phyloP scores from a whole-genome alignment of 1,284 basidiomycete species.

The Baeospora myosura region DNA sequence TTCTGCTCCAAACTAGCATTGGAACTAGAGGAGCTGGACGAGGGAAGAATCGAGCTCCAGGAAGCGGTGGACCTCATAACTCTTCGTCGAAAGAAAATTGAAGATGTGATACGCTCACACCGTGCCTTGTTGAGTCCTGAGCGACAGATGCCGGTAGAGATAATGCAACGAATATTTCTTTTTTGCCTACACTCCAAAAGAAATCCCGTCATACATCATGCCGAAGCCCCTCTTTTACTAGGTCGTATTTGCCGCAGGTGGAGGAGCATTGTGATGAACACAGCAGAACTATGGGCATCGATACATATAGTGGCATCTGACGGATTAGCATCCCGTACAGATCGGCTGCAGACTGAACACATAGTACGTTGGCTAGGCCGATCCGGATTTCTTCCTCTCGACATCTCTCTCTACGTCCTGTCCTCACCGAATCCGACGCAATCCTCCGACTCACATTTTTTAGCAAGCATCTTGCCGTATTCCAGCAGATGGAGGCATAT shows the following conservation, averaged over 20 bases:
- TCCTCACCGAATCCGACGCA: too few species aligned
- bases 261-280: constrained; percentile 1
- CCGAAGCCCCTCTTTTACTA: constrained; percentile 5
- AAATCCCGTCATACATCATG: background rate
- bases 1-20: background rate
- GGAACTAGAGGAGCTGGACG: background rate
- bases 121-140: background rate
- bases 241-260: constrained; percentile 3
- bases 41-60: background rate
- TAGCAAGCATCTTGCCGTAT: too few species aligned
- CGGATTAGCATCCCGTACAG: too few species aligned
- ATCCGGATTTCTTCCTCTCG: too few species aligned
- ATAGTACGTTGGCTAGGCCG: too few species aligned
- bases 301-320: constrained; percentile 7
- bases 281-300: constrained; percentile 3
- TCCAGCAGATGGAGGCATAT: too few species aligned
- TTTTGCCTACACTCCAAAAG: background rate
- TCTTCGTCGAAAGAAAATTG: background rate
- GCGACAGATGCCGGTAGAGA: background rate
- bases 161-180: constrained; percentile 3
- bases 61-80: background rate
- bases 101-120: background rate
- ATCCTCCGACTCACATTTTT: too few species aligned
- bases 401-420: too few species aligned
- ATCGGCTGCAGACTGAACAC: too few species aligned